phyloP scores from a whole-genome alignment of 345 rosid genomes.

The Citrus trifoliata region DNA sequence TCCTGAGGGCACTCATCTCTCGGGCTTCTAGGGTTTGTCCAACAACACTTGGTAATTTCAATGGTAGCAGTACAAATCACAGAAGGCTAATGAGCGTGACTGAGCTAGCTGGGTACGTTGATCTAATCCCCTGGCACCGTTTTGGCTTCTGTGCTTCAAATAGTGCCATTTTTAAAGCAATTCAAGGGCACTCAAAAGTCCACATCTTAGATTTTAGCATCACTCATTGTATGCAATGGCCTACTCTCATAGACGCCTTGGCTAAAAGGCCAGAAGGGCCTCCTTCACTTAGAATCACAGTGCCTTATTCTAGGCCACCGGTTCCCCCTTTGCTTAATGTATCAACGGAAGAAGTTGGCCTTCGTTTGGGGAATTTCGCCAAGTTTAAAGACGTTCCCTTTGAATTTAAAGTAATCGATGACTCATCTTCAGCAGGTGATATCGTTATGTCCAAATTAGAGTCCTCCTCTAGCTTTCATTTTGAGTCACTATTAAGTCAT shows the following conservation, averaged over 20 bases:
- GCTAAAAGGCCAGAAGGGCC: conserved; percentile 67
- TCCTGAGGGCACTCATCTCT: conserved; percentile 60
- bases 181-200: conserved; percentile 45
- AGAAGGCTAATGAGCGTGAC: conserved; percentile 55
- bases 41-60: conserved; percentile 32
- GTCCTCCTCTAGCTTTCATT: conserved; percentile 15
- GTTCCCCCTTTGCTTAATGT: conserved; percentile 63
- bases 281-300: conserved; percentile 57
- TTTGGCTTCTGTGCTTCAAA: conserved; percentile 72
- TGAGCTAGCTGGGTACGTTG: conserved; percentile 68
- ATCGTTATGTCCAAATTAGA: conserved; percentile 11
- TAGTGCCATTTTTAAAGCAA: conserved; percentile 43
- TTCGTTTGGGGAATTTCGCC: conserved; percentile 55
- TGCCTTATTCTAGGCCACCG: conserved; percentile 45
- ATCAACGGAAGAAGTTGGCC: conserved; percentile 49
- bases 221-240: conserved; percentile 79
- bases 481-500: conserved; percentile 36
- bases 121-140: conserved; percentile 74
- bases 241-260: conserved; percentile 62
- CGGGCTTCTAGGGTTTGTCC: conserved; percentile 61
- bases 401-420: conserved; percentile 42
- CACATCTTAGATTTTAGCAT: conserved; percentile 66
- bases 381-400: conserved; percentile 53
- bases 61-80: conserved; percentile 29
- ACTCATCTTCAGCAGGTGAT: conserved; percentile 5